Evolutionary conservation across 768 basidiomycete genomes (phyloP).

Genomic region (Russula emetica): DNA sequence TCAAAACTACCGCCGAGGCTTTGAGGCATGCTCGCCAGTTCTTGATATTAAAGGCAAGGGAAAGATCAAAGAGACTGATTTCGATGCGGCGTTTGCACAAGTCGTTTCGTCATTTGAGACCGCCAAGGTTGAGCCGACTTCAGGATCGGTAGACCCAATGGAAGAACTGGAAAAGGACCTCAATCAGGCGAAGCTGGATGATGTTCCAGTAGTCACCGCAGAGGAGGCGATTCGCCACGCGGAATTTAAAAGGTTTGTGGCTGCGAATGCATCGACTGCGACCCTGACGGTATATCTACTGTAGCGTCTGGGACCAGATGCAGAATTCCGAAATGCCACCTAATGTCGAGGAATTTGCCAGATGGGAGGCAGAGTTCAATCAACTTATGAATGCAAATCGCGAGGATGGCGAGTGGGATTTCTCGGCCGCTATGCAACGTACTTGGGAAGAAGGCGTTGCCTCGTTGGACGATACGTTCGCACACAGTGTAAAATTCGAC

Average conservation of each 20-base stretch:
- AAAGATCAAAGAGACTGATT: slow-evolving; percentile 71
- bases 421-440: slow-evolving; percentile 54
- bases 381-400: slow-evolving; percentile 67
- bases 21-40: slow-evolving; percentile 19
- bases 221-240: slow-evolving; percentile 29
- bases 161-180: slow-evolving; percentile 47
- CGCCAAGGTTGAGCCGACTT: slow-evolving; percentile 34
- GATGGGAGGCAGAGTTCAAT: slow-evolving; percentile 82
- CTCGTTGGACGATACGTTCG: slow-evolving; percentile 34
- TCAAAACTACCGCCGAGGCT: slow-evolving; percentile 26
- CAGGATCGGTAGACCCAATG: slow-evolving; percentile 34
- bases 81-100: slow-evolving; percentile 81
- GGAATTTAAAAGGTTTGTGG: slow-evolving; percentile 54
- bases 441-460: slow-evolving; percentile 45
- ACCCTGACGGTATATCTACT: slow-evolving; percentile 4
- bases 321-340: slow-evolving; percentile 56
- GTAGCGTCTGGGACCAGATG: slow-evolving; percentile 60
- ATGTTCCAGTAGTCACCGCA: slow-evolving; percentile 17
- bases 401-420: slow-evolving; percentile 52
- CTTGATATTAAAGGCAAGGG: slow-evolving; percentile 60
- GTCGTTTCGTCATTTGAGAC: slow-evolving; percentile 50
- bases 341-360: slow-evolving; percentile 58
- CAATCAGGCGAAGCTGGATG: slow-evolving; percentile 32
- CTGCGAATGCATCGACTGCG: too few relatives aligned
- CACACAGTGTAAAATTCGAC: slow-evolving; percentile 49